Evolutionary conservation across 345 rosid genomes (phyloP).

Genomic region (Ricinus communis): DNA sequence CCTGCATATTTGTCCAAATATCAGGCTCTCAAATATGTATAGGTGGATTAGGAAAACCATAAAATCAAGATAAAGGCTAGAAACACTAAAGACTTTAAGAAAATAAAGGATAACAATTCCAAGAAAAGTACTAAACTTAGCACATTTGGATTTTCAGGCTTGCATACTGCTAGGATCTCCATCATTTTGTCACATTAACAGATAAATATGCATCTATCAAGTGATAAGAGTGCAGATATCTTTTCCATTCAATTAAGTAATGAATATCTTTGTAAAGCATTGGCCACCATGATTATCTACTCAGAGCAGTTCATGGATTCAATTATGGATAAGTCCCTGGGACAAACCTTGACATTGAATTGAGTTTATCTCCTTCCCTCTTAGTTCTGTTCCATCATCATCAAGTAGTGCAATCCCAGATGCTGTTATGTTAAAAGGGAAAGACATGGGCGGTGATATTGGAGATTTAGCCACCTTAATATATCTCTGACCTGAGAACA

Average conservation of each 20-base stretch:
- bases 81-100: neutral
- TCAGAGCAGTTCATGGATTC: neutral
- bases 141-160: neutral
- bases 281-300: neutral
- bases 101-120: neutral
- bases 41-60: neutral
- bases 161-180: neutral
- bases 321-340: neutral
- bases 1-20: conserved; percentile 37
- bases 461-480: conserved; percentile 88
- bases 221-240: neutral
- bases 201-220: neutral
- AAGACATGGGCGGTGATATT: conserved; percentile 66
- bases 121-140: neutral
- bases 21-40: conserved; percentile 3
- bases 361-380: conserved; percentile 58
- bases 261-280: neutral
- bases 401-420: conserved; percentile 61
- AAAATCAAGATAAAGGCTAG: neutral
- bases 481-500: conserved; percentile 65
- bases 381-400: conserved; percentile 57
- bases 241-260: neutral
- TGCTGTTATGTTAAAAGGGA: conserved; percentile 66
- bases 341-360: conserved; percentile 53
- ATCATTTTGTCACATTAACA: conserved; percentile 1